Evolutionary conservation across 352 stramenopile genomes (phyloP), one percentile per base, ranked within the genome.

Genomic region (Pythium aristosporum): DNA sequence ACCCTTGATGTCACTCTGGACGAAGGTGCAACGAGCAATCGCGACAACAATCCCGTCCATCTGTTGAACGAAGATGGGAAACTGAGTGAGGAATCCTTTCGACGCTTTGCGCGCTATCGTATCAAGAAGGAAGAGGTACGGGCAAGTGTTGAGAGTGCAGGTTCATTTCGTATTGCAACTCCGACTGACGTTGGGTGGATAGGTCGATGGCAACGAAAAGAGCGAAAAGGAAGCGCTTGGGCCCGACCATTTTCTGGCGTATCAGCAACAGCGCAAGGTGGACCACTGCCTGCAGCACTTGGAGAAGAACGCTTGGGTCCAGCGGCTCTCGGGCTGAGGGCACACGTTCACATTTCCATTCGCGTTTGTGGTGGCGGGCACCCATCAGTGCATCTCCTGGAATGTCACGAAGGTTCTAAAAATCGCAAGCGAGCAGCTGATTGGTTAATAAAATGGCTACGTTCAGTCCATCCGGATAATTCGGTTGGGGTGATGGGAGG

Each of bases 61-160:
- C 51, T 83, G 50, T 49, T 78, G 3, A 74, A 73, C 21, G 76
- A 91, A 28, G 72, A 84, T 20, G 74, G 67, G 20, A 85, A 78
- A 25, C 72, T 91, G 36, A 88, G 80, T 0, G 84, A 91, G 68
- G 82, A 88, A 41, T 79, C 72, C 0, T 93, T 93, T 64, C 79
- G 84, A 18, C 75, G 75, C 20, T 87, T 85, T 67, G 80, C 84
- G 4, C 65, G 69, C 16, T 89, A 89, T 58, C 79, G 82, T 21
- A 75, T 93, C 53, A 85, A 79, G 57, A 81, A 86, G 43, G 76
- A 82, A 51, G 80, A 82, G 74, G 77, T 87, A 61, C 41, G 62
- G 42, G 11, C 11, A 4, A 46, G n/a, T 46, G 41, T n/a, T 46
- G 41, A n/a, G 41, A 46, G 41, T 46, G 41, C 41, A 9, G n/a